These are phyloP conservation scores for Dendrothele bispora DNA, from an alignment of 768 basidiomycete species.

Conservation along the genomic window DNA sequence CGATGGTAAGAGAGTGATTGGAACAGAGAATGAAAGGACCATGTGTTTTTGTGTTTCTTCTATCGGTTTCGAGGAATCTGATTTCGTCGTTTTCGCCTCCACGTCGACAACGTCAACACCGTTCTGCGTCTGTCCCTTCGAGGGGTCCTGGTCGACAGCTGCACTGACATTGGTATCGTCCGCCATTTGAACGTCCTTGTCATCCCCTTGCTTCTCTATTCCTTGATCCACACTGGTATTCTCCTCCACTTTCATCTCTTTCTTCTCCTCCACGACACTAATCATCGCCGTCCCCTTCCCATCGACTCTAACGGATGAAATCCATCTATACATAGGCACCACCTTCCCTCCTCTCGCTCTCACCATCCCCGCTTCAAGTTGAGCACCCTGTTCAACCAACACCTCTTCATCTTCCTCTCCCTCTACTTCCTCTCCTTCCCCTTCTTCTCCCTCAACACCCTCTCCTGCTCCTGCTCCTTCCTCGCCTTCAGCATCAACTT, in stretches of 20 bases:
- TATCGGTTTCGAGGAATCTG: neutral
- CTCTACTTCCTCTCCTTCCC: no score
- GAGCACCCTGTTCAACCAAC: neutral
- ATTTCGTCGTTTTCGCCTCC: no score
- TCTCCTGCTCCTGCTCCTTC: neutral
- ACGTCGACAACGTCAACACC: no score
- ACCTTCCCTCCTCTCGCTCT: neutral
- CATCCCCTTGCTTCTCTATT: neutral
- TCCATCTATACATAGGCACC: constrained; percentile 7
- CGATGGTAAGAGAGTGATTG: constrained; percentile 1
- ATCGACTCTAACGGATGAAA: neutral
- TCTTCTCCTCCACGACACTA: no score
- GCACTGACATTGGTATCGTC: no score
- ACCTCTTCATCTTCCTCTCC: constrained; percentile 1
- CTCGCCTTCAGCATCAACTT: constrained; percentile 2
- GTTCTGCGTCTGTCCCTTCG: no score
- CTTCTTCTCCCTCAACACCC: constrained; percentile 1
- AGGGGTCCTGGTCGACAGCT: no score
- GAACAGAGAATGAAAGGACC: neutral
- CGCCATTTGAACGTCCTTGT: neutral
- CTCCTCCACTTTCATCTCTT: no score
- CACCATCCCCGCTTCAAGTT: neutral
- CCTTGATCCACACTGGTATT: neutral
- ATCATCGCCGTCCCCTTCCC: neutral
- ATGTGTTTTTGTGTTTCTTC: neutral